Evolutionary conservation across 2,329 filamentous ascomycete genomes (phyloP).

Genomic region (Phaeosphaeria sp.): DNA sequence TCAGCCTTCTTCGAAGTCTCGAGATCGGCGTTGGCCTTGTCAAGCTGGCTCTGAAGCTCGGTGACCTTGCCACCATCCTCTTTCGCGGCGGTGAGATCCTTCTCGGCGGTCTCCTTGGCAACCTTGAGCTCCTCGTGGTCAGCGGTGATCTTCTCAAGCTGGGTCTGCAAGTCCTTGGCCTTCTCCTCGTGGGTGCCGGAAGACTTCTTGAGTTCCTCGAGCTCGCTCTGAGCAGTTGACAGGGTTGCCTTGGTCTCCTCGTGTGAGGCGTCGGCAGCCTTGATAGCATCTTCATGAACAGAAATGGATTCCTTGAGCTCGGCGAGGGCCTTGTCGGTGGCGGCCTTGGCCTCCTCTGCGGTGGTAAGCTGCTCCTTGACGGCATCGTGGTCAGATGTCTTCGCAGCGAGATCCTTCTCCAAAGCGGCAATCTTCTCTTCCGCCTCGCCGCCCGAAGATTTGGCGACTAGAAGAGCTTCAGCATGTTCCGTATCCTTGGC

Average conservation of each 20-base stretch:
- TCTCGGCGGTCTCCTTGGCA: slow-evolving; percentile 5
- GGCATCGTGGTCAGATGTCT: slow-evolving; percentile 15
- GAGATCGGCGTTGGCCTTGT: slow-evolving; percentile 24
- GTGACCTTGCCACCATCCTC: slow-evolving; percentile 23
- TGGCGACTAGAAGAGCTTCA: slow-evolving; percentile 26
- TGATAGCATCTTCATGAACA: slow-evolving; percentile 9
- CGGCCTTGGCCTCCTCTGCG: slow-evolving; percentile 22
- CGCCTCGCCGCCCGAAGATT: slow-evolving; percentile 24
- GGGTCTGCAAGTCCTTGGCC: slow-evolving; percentile 6
- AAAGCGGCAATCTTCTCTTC: slow-evolving; percentile 34
- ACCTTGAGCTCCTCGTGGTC: slow-evolving; percentile 17
- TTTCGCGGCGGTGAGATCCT: slow-evolving; percentile 19
- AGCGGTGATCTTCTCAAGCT: slow-evolving; percentile 23
- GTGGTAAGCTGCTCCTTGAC: slow-evolving; percentile 21
- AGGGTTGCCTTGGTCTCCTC: slow-evolving; percentile 21
- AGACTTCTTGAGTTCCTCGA: slow-evolving; percentile 20
- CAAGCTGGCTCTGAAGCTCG: slow-evolving; percentile 30
- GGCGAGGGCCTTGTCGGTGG: slow-evolving; percentile 28
- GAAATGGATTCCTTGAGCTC: slow-evolving; percentile 25
- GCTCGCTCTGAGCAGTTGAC: slow-evolving; percentile 13
- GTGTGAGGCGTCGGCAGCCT: slow-evolving; percentile 10
- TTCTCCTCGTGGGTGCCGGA: slow-evolving; percentile 7
- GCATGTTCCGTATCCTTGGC: slow-evolving; percentile 31
- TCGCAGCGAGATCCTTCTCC: slow-evolving; percentile 32
- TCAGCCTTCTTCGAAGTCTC: slow-evolving; percentile 23